A percentile compares a stretch with the other conserved stretches of the same genome.
Conservation (phyloP, 768 basidiomycete genomes). For the Tulasnella calospora region DNA sequence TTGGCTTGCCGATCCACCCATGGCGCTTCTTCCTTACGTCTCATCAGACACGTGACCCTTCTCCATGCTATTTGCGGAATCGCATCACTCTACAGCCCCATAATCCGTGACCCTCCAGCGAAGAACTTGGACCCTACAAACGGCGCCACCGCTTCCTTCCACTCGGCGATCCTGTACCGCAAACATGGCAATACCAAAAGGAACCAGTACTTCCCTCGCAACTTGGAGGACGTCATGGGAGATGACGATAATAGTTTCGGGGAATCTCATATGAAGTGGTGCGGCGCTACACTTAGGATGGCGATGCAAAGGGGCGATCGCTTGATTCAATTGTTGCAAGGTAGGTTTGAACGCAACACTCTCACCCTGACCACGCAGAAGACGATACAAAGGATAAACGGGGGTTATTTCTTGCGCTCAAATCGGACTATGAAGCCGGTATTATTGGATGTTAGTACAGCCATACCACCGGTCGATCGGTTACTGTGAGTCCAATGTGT, state of each 20-base stretch:
- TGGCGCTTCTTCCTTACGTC: background rate
- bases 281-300: background rate
- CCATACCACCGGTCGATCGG: background rate
- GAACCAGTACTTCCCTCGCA: background rate
- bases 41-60: constrained; percentile 8
- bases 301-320: background rate
- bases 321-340: constrained; percentile 14
- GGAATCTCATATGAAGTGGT: background rate
- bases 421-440: background rate
- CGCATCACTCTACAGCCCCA: constrained; percentile 23
- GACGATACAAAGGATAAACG: background rate
- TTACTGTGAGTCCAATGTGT: background rate
- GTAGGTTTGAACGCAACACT: background rate
- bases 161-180: background rate
- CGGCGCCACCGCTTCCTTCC: constrained; percentile 1
- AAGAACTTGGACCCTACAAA: constrained; percentile 24
- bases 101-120: background rate
- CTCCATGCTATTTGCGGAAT: constrained; percentile 27
- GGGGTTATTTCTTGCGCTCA: background rate
- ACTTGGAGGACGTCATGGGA: background rate
- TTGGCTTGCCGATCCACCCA: no score
- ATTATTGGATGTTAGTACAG: constrained; percentile 12
- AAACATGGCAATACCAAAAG: background rate
- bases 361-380: background rate
- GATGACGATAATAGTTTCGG: background rate